phyloP scores from a whole-genome alignment of 75 land plant genomes.

The Pinus tabuliformis region DNA sequence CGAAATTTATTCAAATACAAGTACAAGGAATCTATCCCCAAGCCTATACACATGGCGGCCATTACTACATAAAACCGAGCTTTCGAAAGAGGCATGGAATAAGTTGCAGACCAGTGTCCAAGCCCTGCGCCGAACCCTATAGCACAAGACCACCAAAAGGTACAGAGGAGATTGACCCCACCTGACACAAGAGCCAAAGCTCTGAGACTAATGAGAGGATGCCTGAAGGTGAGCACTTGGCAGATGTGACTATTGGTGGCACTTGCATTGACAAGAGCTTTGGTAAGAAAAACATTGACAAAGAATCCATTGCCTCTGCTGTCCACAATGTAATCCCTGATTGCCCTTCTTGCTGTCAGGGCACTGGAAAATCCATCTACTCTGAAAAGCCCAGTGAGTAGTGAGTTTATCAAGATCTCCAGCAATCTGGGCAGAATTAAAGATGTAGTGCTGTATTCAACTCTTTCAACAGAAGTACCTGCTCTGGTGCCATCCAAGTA shows the following conservation, averaged over 20 bases:
- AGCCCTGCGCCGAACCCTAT: background rate
- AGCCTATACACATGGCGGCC: background rate
- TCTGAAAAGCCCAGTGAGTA: background rate
- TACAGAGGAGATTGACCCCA: background rate
- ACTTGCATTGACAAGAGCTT: background rate
- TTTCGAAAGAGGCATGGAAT: background rate
- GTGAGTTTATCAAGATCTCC: background rate
- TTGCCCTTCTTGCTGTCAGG: background rate
- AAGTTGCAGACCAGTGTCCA: background rate
- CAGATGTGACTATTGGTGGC: background rate
- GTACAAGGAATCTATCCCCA: background rate
- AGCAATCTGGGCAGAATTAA: background rate
- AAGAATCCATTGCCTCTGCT: background rate
- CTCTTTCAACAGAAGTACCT: background rate
- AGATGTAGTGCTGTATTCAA: background rate
- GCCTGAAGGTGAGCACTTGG: background rate
- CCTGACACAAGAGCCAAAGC: background rate
- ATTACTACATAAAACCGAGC: background rate
- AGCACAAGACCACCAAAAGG: background rate
- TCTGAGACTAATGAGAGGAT: background rate
- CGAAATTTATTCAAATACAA: background rate
- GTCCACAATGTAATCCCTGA: background rate
- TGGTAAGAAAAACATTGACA: background rate
- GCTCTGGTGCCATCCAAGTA: background rate
- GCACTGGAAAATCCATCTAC: background rate